Conservation (phyloP, 2,329 filamentous ascomycete genomes). For the Trichophyton schoenleinii region DNA sequence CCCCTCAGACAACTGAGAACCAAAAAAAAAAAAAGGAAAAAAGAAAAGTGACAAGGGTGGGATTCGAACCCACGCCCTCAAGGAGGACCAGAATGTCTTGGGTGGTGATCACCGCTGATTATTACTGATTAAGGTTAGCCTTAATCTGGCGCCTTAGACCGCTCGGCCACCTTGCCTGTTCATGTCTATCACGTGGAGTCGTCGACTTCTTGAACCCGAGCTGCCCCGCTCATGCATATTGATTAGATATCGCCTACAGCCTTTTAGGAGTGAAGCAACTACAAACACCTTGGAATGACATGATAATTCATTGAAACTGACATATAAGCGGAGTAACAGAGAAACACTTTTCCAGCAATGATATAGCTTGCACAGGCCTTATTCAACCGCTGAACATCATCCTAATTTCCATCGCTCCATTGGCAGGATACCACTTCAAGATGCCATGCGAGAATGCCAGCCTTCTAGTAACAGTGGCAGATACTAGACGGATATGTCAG, state of each 20-base stretch:
- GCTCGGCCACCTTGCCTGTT: slow-evolving; percentile 4
- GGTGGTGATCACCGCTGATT: neutral
- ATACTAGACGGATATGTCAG: neutral
- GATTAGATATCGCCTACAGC: neutral
- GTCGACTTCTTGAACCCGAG: neutral
- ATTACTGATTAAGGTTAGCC: slow-evolving; percentile 2
- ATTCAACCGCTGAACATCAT: too few relatives aligned
- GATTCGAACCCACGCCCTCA: slow-evolving; percentile 4
- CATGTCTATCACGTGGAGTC: neutral
- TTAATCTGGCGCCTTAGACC: slow-evolving; percentile 5
- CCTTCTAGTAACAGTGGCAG: neutral
- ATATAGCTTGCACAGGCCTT: too few relatives aligned
- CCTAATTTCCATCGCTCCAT: neutral
- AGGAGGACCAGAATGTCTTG: slow-evolving; percentile 1
- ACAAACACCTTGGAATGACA: neutral
- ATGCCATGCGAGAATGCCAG: neutral
- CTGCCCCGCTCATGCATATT: neutral
- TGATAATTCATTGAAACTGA: neutral
- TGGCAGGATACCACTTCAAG: neutral
- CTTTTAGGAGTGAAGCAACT: neutral
- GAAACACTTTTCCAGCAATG: too few relatives aligned
- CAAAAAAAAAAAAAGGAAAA: neutral
- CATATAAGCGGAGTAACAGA: too few relatives aligned
- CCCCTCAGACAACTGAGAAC: too few relatives aligned
- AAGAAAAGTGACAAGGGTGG: neutral